These are phyloP conservation scores for Diatrype stigma DNA, from an alignment of 2,329 filamentous ascomycete genomes.

Conservation along the genomic window DNA sequence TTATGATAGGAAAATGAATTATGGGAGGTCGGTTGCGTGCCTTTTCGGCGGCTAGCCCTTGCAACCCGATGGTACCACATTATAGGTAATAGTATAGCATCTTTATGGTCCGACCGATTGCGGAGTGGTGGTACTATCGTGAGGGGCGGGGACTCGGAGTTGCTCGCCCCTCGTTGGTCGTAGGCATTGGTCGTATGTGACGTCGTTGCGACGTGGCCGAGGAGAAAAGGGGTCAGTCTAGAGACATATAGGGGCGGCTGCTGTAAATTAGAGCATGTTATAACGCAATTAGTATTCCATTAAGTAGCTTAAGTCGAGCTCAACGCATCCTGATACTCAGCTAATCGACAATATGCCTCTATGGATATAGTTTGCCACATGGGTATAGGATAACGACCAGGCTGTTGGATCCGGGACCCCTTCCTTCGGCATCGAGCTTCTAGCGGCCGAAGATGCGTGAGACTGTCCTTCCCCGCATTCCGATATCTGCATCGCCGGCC, in stretches of 20 bases:
- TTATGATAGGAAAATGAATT: not conserved
- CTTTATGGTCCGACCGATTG: not conserved
- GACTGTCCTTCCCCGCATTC: not conserved
- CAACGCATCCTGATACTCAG: not conserved
- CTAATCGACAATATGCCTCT: not conserved
- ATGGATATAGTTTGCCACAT: not conserved
- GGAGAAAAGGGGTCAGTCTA: not conserved
- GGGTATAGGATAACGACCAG: not conserved
- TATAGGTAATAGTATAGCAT: not conserved
- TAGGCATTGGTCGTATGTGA: not conserved
- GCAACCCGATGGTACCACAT: not conserved
- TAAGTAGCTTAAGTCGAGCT: too few species aligned
- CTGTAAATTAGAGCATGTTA: not conserved
- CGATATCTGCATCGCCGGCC: not conserved
- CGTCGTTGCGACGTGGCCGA: not conserved
- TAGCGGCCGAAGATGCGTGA: not conserved
- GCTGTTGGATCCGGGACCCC: not conserved
- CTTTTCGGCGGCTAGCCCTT: not conserved
- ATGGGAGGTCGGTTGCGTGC: not conserved
- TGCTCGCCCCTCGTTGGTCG: not conserved
- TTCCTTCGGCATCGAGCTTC: not conserved
- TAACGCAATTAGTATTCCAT: too few species aligned
- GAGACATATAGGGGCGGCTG: not conserved
- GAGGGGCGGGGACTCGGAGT: not conserved
- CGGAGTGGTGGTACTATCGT: not conserved